Evolutionary conservation across 192 early-diverging fungal species (phyloP), one percentile per base, ranked within the genome.

Genomic region (Geosiphon pyriformis): DNA sequence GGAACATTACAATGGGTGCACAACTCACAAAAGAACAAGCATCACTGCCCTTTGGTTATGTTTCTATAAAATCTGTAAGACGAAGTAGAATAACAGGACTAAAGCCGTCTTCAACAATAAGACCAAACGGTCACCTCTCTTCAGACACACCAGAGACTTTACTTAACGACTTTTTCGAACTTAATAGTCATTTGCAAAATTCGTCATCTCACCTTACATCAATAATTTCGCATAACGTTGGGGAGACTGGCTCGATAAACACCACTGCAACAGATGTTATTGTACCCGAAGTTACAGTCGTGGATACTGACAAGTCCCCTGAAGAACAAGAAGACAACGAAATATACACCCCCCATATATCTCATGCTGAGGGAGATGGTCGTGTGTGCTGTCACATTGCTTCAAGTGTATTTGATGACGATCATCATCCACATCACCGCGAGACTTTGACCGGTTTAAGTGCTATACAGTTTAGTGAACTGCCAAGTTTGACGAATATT

Each of bases 401-500:
- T 6, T 26, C 61, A 20, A 29, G 31, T 50, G 61, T 50, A 30
- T 51, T 49, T 50, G 74, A 70, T 31, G 70, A 53, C n/a, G 65
- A 74, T 4, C 3, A 58, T 37, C 37, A 42, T 42, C 37, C 7
- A n/a, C n/a, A n/a, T 42, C 37, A 42, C 15, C 37, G 15, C 37
- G 37, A 42, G 37, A 42, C 6, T n/a, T n/a, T n/a, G n/a, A n/a
- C n/a, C n/a, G 56, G 33, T n/a, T 51, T 78, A 33, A 72, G 68
- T 37, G 61, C 59, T 3, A 70, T 78, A 33, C 61, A 69, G 2
- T 78, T 78, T 53, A 72, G 70, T 0, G 76, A 78, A 27, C 54
- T 78, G 54, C 76, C 70, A 12, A 78, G 67, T 31, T 50, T 78
- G 31, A 78, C 72, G 47, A 74, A 74, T 67, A 81, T 91, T 59